Conservation (phyloP, 1,139 yeast species). For the Geotrichum armillariae region DNA sequence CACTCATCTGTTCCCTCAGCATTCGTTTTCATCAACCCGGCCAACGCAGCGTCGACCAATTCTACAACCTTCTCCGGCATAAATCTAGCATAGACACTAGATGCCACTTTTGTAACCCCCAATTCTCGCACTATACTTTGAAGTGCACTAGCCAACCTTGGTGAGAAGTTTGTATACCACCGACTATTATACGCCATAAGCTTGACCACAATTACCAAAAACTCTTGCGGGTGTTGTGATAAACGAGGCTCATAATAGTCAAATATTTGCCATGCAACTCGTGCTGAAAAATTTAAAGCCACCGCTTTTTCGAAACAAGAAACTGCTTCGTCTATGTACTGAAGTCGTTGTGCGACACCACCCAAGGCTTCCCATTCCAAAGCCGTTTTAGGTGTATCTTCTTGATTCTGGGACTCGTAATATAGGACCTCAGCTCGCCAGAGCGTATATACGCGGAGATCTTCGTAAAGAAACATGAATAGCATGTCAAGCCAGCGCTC, state of each 20-base stretch:
- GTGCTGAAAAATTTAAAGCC: slow-evolving; percentile 76
- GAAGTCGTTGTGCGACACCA: slow-evolving; percentile 71
- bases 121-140: slow-evolving; percentile 67
- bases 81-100: slow-evolving; percentile 72
- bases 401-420: slow-evolving; percentile 70
- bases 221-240: background rate
- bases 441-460: slow-evolving; percentile 76
- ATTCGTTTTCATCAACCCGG: background rate
- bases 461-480: slow-evolving; percentile 84
- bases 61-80: slow-evolving; percentile 54
- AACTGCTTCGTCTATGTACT: slow-evolving; percentile 76
- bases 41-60: background rate
- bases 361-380: slow-evolving; percentile 95
- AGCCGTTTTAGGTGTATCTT: slow-evolving; percentile 66
- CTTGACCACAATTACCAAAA: slow-evolving; percentile 65
- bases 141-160: slow-evolving; percentile 55
- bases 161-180: slow-evolving; percentile 92
- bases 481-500: slow-evolving; percentile 93
- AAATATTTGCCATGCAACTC: slow-evolving; percentile 72
- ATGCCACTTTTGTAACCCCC: slow-evolving; percentile 73
- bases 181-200: slow-evolving; percentile 93
- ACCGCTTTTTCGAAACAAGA: slow-evolving; percentile 76
- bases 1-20: slow-evolving; percentile 6
- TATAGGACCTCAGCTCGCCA: slow-evolving; percentile 92
- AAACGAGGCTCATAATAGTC: slow-evolving; percentile 50